Evolutionary conservation across 1,284 basidiomycete genomes (phyloP), one percentile per base, ranked within the genome.

Genomic region (Pyrrhoderma noxium): DNA sequence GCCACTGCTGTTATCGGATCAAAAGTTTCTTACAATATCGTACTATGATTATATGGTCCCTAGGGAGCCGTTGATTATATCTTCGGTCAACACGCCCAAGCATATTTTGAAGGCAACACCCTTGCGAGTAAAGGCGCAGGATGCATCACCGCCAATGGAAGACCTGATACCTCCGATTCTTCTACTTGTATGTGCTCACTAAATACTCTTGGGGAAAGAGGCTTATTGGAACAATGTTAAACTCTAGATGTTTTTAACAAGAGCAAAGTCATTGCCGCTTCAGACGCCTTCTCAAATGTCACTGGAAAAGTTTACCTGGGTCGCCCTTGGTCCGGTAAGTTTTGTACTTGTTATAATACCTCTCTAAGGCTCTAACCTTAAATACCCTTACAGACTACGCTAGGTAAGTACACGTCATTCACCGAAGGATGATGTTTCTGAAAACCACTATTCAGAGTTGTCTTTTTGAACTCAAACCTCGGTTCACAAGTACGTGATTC

Each of bases 21-120:
- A n/a, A 21, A 11, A 4, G 2, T 47, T 2, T 39, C 8, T 11
- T 44, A n/a, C n/a, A n/a, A n/a, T n/a, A n/a, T 11, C 27, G 27
- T 31, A 31, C n/a, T n/a, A 31, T 49, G 37, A 47, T n/a, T 41
- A 0, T 3, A 38, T 45, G 14, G 13, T 39, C 11, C 34, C 21
- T 45, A 58, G 54, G 66, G 65, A 1, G 67, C 65, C 16, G 63
- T 67, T n/a, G 67, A 68, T 45, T 67, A 59, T 48, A 67, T 68
- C 44, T 68, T 62, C 36, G 66, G 66, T 3, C 64, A 63, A 49
- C 56, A 65, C 25, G 65, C 59, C 1, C 52, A 55, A 11, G 62
- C 63, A 1, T 67, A 62, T 48, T 66, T 68, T 57, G 60, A 65
- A 34, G 59, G 60, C 43, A 65, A 60, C 45, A 62, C 59, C 2